Conservation (phyloP, 495 filamentous ascomycete genomes). For the Apiosordaria backusii region DNA sequence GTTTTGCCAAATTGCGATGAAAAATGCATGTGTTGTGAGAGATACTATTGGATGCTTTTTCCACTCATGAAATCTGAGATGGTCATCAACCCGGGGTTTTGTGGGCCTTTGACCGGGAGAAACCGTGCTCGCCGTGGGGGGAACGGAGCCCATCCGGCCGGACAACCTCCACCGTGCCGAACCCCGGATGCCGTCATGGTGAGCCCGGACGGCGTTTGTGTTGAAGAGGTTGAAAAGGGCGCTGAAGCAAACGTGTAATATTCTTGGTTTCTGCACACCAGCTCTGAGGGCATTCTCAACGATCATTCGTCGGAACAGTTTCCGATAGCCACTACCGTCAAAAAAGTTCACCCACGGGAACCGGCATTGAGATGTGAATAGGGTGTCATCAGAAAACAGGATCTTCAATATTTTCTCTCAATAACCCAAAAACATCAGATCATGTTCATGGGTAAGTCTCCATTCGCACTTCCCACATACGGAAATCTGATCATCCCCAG, state of each 20-base stretch:
- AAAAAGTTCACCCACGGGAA: neutral
- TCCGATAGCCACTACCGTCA: neutral
- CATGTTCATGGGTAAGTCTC: neutral
- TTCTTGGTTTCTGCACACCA: no score
- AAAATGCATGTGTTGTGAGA: neutral
- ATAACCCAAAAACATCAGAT: neutral
- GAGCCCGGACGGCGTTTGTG: neutral
- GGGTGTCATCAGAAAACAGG: neutral
- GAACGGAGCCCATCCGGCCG: neutral
- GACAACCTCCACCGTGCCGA: slow-evolving; percentile 2
- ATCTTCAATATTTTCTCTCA: neutral
- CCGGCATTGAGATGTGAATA: neutral
- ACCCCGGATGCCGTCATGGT: neutral
- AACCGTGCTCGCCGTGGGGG: neutral
- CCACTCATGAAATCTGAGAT: neutral
- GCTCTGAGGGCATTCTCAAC: neutral
- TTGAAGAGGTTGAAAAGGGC: no score
- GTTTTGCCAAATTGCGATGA: neutral
- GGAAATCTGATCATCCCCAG: neutral
- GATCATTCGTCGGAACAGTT: neutral
- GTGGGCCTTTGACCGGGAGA: slow-evolving; percentile 1
- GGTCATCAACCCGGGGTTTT: neutral
- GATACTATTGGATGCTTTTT: neutral
- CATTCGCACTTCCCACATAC: neutral
- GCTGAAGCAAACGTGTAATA: no score